Percentiles rank a stretch among this genome's conserved stretches.
These are phyloP conservation scores for Cyberlindnera samutprakarnensis DNA, from an alignment of 805 yeast species.

Conservation along the genomic window DNA sequence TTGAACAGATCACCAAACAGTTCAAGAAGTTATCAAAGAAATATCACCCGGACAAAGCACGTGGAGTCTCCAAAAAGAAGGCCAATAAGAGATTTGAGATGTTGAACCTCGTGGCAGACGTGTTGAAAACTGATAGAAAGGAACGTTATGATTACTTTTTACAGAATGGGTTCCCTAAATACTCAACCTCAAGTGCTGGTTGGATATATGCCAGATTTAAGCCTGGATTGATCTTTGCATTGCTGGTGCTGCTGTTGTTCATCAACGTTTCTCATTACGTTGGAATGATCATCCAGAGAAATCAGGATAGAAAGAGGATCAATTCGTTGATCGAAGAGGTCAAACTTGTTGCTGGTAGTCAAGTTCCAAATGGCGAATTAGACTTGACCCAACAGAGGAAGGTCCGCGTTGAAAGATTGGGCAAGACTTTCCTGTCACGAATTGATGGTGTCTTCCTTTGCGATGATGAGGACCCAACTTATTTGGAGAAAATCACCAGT, in stretches of 20 bases:
- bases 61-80: constrained; percentile 25
- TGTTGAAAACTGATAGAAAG: constrained; percentile 50
- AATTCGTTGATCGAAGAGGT: constrained; percentile 41
- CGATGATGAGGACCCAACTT: constrained; percentile 27
- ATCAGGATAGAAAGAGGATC: constrained; percentile 52
- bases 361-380: constrained; percentile 32
- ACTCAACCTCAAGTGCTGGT: constrained; percentile 40
- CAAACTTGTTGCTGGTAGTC: constrained; percentile 49
- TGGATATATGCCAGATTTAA: constrained; percentile 60
- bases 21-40: constrained; percentile 63
- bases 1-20: constrained; percentile 52
- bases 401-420: constrained; percentile 24
- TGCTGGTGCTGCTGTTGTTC: constrained; percentile 42
- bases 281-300: constrained; percentile 40
- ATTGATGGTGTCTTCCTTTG: constrained; percentile 52
- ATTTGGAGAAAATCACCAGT: constrained; percentile 35
- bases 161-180: constrained; percentile 77
- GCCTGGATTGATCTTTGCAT: constrained; percentile 52
- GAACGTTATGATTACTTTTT: constrained; percentile 81
- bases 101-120: constrained; percentile 67
- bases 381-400: constrained; percentile 11
- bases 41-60: constrained; percentile 80
- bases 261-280: constrained; percentile 52
- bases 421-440: constrained; percentile 47
- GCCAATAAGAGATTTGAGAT: constrained; percentile 61